Conservation (phyloP, 1,139 yeast genomes). For the Entelexis sorbosivorans region DNA sequence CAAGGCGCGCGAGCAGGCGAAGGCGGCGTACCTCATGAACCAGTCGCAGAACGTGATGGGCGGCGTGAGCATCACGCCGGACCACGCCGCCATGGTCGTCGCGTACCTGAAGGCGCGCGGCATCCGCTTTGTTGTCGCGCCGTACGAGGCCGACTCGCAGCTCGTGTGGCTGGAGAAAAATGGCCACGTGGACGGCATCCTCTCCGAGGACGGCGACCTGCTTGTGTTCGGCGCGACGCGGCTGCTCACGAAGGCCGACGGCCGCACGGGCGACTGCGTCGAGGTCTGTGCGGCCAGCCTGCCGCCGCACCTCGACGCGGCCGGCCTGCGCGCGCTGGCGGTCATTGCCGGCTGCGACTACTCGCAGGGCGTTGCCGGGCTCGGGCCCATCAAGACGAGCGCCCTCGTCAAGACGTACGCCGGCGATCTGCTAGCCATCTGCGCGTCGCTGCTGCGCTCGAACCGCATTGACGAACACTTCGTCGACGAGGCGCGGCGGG, state of each 20-base stretch:
- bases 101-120: conserved; percentile 48
- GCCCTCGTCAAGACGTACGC: conserved; percentile 44
- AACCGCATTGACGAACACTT: conserved; percentile 48
- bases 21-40: conserved; percentile 24
- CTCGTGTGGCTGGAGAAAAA: conserved; percentile 75
- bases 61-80: conserved; percentile 69
- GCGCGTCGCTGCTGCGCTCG: conserved; percentile 43
- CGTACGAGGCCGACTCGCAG: conserved; percentile 97
- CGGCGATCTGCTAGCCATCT: conserved; percentile 39
- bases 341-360: conserved; percentile 93
- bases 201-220: conserved; percentile 91
- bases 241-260: conserved; percentile 66
- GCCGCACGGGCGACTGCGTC: conserved; percentile 39
- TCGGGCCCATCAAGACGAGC: conserved; percentile 75
- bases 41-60: neutral
- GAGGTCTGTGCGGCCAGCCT: conserved; percentile 14
- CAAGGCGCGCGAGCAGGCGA: conserved; percentile 45
- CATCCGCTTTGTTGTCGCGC: conserved; percentile 79
- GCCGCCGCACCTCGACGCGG: conserved; percentile 11
- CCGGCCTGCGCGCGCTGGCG: conserved; percentile 54
- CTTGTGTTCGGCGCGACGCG: conserved; percentile 73
- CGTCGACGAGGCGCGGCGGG: conserved; percentile 49
- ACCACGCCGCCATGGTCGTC: conserved; percentile 81
- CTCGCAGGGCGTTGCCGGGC: conserved; percentile 69
- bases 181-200: conserved; percentile 71